Evolutionary conservation across 768 basidiomycete genomes (phyloP).

Genomic region (Mycena kentingensis): DNA sequence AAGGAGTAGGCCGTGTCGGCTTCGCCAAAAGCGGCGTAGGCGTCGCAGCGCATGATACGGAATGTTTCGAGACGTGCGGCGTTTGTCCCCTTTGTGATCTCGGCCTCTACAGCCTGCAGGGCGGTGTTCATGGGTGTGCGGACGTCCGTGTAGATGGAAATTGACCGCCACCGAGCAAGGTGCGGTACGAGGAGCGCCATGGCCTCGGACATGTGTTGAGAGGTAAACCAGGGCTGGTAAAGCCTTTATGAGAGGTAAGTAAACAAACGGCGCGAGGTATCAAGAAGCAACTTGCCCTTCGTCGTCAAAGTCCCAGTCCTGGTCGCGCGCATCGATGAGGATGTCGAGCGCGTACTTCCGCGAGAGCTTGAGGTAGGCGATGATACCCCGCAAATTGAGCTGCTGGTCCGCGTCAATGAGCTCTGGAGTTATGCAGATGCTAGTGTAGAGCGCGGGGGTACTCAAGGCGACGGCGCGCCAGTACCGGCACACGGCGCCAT

Average conservation of each 20-base stretch:
- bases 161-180: constrained; percentile 52
- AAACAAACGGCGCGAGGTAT: constrained; percentile 14
- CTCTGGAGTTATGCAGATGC: constrained; percentile 49
- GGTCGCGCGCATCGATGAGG: constrained; percentile 59
- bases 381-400: constrained; percentile 42
- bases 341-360: constrained; percentile 53
- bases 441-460: constrained; percentile 57
- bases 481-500: constrained; percentile 50
- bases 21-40: constrained; percentile 52
- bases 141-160: constrained; percentile 56
- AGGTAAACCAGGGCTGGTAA: constrained; percentile 41
- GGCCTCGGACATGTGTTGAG: constrained; percentile 46
- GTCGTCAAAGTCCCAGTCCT: constrained; percentile 59
- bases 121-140: constrained; percentile 62
- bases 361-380: constrained; percentile 48
- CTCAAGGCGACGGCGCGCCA: constrained; percentile 55
- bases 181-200: constrained; percentile 54
- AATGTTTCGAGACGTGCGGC: constrained; percentile 51
- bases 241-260: constrained; percentile 10
- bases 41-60: constrained; percentile 61
- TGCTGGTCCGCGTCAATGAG: constrained; percentile 19
- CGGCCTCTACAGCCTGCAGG: constrained; percentile 45
- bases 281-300: constrained; percentile 40
- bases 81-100: constrained; percentile 31
- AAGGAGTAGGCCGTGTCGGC: constrained; percentile 41